phyloP scores from a whole-genome alignment of 129 eudicot species.

The Apium graveolens region DNA sequence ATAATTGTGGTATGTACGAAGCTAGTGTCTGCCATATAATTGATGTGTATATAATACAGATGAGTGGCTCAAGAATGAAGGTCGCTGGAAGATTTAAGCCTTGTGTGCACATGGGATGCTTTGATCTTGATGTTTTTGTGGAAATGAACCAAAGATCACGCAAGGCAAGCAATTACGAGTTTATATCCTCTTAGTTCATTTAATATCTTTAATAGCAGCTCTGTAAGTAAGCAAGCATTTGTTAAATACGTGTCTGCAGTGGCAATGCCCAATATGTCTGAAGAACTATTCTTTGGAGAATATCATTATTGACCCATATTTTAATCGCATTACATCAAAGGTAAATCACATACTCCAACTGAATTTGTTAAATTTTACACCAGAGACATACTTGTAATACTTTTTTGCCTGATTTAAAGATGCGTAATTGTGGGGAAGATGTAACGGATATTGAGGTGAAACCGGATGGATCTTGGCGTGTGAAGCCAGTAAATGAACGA shows the following conservation, averaged over 20 bases:
- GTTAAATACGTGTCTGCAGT: conserved; percentile 43
- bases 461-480: conserved; percentile 68
- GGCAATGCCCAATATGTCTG: conserved; percentile 75
- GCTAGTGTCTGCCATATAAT: not conserved
- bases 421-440: conserved; percentile 53
- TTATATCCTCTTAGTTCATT: conserved; percentile 1
- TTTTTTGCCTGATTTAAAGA: conserved; percentile 20
- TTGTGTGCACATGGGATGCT: conserved; percentile 58
- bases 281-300: conserved; percentile 59
- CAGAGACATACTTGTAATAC: not conserved
- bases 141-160: conserved; percentile 56
- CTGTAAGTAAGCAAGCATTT: not conserved
- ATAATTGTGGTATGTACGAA: not conserved
- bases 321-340: conserved; percentile 48
- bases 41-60: conserved; percentile 24
- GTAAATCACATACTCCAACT: conserved; percentile 20
- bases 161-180: conserved; percentile 40
- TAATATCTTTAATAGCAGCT: not conserved
- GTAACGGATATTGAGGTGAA: conserved; percentile 55
- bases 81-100: conserved; percentile 60
- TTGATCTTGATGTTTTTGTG: conserved; percentile 60
- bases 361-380: not conserved
- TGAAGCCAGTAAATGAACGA: conserved; percentile 16
- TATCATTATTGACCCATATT: conserved; percentile 54
- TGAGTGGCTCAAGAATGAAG: conserved; percentile 75